Base-by-base conservation (phyloP, 2,329 filamentous ascomycete species). In the Zymoseptoria tritici region DNA sequence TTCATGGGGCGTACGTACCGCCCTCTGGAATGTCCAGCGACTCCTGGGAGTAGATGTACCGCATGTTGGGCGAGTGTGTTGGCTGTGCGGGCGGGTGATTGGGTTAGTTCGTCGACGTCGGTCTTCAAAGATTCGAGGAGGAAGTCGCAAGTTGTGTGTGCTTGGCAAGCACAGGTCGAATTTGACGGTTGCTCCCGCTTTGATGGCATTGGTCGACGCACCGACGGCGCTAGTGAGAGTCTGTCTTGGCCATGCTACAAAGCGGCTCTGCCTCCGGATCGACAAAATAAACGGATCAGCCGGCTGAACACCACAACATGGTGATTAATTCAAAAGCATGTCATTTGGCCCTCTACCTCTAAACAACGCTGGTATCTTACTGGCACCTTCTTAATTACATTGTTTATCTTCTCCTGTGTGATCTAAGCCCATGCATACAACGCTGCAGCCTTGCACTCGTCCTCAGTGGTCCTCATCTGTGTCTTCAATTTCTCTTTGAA, bases 21-120 rank as follows among this genome's bases (percentile, higher is more conserved):
- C 92, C 90, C 80, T 97, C 91, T 76, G 95, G 94, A 81, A 99
- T 91, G 76, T 87, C 85, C 83, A 99, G 85, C 82, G 85, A 84
- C 87, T 99, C 93, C 83, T 93, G 85, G 77, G 91, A 96, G 86
- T 97, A 91, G 84, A 99, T 96, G 90, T 97, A 97, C 85, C 90
- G 95, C 94, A 97, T 97, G 83, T 90, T 97, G 89, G 82, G 67
- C 63, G 56, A 36, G 50, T 26, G 24, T 52, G 52, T 54, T 57
- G 56, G 56, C 60, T 55, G 55, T 46, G 60, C 58, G 60, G 60
- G 57, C 51, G 60, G 22, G 74, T 46, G 36, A 2, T n/a, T 42
- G 13, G 36, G 36, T 46, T 46, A 46, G 36, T 46, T 46, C 16
- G 36, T 46, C 36, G 36, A 6, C 36, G 13, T 46, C 13, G 11